Percentiles rank a stretch among this genome's conserved stretches.
Conservation (phyloP, 352 stramenopile species). For the Phytopythium sindhum region DNA sequence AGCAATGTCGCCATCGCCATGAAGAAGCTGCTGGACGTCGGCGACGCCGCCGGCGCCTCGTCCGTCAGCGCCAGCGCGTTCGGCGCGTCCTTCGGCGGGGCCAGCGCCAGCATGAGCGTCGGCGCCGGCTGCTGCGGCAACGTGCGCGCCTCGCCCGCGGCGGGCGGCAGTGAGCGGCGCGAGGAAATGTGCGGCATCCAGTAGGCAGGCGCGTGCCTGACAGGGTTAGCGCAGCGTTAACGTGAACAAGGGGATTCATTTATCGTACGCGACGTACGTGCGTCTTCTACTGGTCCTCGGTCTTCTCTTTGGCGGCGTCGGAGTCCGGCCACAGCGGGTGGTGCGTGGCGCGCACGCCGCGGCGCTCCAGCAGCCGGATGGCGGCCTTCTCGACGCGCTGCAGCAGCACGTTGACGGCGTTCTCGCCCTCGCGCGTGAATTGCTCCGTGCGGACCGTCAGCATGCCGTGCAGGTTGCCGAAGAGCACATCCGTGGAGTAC, state of each 20-base stretch:
- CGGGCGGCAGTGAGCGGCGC: neutral
- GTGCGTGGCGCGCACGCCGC: conserved; percentile 33
- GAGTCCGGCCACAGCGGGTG: conserved; percentile 39
- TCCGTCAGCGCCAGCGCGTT: conserved; percentile 10
- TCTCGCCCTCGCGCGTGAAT: conserved; percentile 64
- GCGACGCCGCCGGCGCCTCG: neutral
- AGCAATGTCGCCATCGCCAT: conserved; percentile 73
- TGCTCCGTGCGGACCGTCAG: conserved; percentile 95
- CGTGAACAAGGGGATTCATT: neutral
- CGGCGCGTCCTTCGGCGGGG: neutral
- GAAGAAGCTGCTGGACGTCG: conserved; percentile 54
- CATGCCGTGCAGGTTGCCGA: conserved; percentile 95
- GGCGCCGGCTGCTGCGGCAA: neutral
- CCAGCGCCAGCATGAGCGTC: neutral
- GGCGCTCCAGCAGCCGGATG: conserved; percentile 40
- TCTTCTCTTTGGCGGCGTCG: neutral
- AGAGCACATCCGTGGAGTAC: conserved; percentile 96
- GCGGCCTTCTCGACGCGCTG: conserved; percentile 66
- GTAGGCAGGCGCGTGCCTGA: neutral
- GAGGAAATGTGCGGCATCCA: conserved; percentile 1
- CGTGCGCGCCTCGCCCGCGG: neutral
- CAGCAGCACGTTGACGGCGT: conserved; percentile 58
- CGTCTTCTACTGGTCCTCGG: neutral
- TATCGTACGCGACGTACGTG: neutral
- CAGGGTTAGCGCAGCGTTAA: neutral